Base-by-base conservation (phyloP, 2,329 filamentous ascomycete species). In the Nannizzia gypsea region DNA sequence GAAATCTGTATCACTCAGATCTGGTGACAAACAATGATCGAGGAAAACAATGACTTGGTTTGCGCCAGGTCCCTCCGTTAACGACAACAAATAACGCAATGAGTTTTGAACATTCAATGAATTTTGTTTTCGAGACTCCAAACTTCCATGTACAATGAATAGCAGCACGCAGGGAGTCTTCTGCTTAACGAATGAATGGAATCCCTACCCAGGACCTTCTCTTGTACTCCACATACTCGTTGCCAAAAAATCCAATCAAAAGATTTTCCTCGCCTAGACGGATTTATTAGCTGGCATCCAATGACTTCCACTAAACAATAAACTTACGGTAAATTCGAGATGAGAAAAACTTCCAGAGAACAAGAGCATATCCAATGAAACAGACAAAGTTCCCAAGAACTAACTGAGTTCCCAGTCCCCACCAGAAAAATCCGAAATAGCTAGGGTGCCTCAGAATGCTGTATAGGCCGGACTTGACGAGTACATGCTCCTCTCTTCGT, bases 361-460 rank as follows among this genome's bases (percentile, higher is more conserved):
- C 87, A 6, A 80, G 71, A 0, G 83, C 74, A 76, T 95, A 97
- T 1, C 75, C 87, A 5, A 85, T 65, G 60, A 95, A 83, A 71
- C 90, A 95, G 1, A 95, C 65, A 6, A 81, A 74, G 73, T 99
- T 99, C 17, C 92, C 92, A 64, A 96, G 79, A 59, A 95, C 83
- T 48, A 97, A 70, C 78, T 99, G 93, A 11, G 91, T 96, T 3
- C 93, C 93, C n/a, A 97, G 69, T 0, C 89, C 90, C 92, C 92
- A 99, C 85, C 90, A 97, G 74, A 96, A 99, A 77, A 96, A 99
- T 2, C 92, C 93, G 76, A 97, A 96, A 74, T 99, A 99, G 61
- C 87, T 88, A 11, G 93, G 93, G 73, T 99, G 93, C 24, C 93
- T 79, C 58, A 95, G 76, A 50, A 81, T 72, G 6, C 77, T 76